A percentile compares a stretch with the other conserved stretches of the same genome.
phyloP scores from a whole-genome alignment of 768 basidiomycete genomes.

The Lentinula guzmanii region DNA sequence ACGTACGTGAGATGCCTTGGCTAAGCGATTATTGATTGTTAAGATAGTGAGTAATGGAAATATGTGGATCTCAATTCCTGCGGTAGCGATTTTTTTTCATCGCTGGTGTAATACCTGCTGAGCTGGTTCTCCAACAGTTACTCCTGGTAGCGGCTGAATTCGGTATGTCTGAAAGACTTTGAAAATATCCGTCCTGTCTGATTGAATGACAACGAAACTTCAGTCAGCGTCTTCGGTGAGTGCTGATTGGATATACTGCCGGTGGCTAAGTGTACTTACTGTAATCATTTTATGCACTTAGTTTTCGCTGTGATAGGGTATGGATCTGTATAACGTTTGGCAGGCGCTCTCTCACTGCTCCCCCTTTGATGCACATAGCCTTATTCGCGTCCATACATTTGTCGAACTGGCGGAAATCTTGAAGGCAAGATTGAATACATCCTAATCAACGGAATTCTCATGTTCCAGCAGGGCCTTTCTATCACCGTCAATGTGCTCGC shows the following conservation, averaged over 20 bases:
- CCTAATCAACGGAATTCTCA: background rate
- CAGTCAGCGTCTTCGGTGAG: constrained; percentile 20
- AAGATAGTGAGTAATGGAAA: constrained; percentile 35
- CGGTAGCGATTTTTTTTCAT: constrained; percentile 20
- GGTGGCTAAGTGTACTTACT: background rate
- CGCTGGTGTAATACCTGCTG: too few species aligned
- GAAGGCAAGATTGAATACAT: constrained; percentile 19
- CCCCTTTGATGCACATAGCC: constrained; percentile 12
- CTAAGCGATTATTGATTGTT: background rate
- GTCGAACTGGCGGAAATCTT: constrained; percentile 23
- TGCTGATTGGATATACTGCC: background rate
- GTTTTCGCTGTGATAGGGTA: constrained; percentile 6
- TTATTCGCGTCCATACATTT: constrained; percentile 26
- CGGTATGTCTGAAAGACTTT: constrained; percentile 14
- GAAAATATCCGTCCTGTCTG: background rate
- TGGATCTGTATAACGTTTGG: background rate
- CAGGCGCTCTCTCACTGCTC: background rate
- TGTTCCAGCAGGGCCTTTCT: constrained; percentile 25
- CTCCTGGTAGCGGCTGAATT: constrained; percentile 36
- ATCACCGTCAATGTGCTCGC: constrained; percentile 38
- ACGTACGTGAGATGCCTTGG: constrained; percentile 22
- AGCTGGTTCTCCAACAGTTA: constrained; percentile 12
- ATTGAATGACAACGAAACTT: background rate
- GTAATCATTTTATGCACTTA: background rate
- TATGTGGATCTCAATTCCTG: constrained; percentile 21